Conservation (phyloP, 352 stramenopile genomes). For the Globisporangium nagaii region DNA sequence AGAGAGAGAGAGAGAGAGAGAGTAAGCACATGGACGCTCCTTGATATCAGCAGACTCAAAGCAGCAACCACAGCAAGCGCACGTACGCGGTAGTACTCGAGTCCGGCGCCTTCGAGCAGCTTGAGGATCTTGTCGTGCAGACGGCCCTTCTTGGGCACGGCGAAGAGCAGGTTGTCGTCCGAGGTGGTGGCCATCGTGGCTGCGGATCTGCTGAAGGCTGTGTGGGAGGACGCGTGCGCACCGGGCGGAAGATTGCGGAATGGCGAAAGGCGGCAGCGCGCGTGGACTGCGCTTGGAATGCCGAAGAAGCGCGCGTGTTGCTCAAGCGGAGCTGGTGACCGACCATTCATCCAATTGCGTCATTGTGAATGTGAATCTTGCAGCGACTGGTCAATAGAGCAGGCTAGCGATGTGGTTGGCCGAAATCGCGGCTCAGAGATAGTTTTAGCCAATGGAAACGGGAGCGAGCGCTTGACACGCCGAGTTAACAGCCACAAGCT, state of each 20-base stretch:
- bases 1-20: not conserved
- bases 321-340: too few species aligned
- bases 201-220: not conserved
- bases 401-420: too few species aligned
- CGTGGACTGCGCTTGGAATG: too few species aligned
- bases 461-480: too few species aligned
- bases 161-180: slow-evolving; percentile 85
- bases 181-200: slow-evolving; percentile 17
- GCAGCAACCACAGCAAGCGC: not conserved
- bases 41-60: too few species aligned
- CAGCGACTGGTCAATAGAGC: too few species aligned
- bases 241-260: not conserved
- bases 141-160: slow-evolving; percentile 97
- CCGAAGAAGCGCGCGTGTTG: not conserved
- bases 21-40: not conserved
- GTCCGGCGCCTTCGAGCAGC: slow-evolving; percentile 93
- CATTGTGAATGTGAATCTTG: slow-evolving; percentile 3
- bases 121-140: slow-evolving; percentile 95
- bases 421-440: too few species aligned
- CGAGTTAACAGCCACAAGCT: too few species aligned
- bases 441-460: too few species aligned
- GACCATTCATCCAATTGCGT: too few species aligned
- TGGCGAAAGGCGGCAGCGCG: too few species aligned
- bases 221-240: not conserved
- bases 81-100: slow-evolving; percentile 92